phyloP scores from a whole-genome alignment of 2,329 filamentous ascomycete genomes.

The Remersonia thermophila region DNA sequence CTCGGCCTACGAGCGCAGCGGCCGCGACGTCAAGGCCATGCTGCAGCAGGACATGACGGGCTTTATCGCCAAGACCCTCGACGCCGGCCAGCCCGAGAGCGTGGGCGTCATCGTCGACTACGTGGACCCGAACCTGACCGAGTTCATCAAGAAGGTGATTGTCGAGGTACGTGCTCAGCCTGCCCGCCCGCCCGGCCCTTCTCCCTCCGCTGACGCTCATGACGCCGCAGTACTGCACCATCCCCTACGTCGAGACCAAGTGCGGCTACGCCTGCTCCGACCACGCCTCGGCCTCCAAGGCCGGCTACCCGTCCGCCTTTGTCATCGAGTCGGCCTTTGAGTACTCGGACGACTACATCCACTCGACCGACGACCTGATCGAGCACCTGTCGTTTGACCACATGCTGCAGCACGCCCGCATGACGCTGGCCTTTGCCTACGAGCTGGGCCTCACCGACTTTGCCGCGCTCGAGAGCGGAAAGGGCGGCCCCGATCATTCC shows the following conservation, averaged over 20 bases:
- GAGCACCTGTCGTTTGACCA: conserved; percentile 55
- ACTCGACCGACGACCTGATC: conserved; percentile 60
- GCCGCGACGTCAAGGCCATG: conserved; percentile 82
- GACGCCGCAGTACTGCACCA: conserved; percentile 61
- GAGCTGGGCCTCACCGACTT: conserved; percentile 31
- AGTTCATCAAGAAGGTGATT: conserved; percentile 83
- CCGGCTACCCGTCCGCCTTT: conserved; percentile 53
- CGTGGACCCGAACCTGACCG: conserved; percentile 69
- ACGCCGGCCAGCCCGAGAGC: conserved; percentile 69
- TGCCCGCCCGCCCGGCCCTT: too few species aligned
- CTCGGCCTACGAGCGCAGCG: conserved; percentile 59
- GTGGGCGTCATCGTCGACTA: conserved; percentile 90
- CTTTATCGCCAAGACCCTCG: conserved; percentile 69
- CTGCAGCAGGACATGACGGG: conserved; percentile 98
- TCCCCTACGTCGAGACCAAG: conserved; percentile 40
- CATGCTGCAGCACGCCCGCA: conserved; percentile 50
- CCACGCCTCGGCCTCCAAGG: conserved; percentile 53
- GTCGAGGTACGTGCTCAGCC: conserved; percentile 39
- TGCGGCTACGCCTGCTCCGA: conserved; percentile 53
- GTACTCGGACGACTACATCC: conserved; percentile 56
- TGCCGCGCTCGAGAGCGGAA: conserved; percentile 14
- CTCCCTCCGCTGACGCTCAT: too few species aligned
- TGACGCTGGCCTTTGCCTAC: conserved; percentile 35
- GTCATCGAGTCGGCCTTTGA: conserved; percentile 51
- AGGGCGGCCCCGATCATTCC: conserved; percentile 4